These are phyloP conservation scores for Chaetomiaceae sp. DNA, from an alignment of 2,329 filamentous ascomycete species.

Conservation along the genomic window DNA sequence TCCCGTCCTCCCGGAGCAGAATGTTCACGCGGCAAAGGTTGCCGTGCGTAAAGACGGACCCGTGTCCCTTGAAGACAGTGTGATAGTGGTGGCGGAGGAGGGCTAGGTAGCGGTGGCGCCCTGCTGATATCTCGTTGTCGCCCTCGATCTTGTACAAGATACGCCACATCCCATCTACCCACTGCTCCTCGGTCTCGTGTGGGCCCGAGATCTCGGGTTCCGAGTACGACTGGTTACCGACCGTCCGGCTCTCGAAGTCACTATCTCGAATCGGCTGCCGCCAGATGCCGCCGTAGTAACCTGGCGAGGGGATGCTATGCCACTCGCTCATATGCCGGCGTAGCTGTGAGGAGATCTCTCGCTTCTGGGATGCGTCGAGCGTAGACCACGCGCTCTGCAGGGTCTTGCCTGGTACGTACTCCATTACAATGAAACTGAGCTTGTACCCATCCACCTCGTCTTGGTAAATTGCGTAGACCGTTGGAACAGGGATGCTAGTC, in stretches of 20 bases:
- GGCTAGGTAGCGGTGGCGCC: neutral
- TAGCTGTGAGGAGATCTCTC: neutral
- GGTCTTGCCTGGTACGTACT: constrained; percentile 3
- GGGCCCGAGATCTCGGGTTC: neutral
- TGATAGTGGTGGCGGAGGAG: neutral
- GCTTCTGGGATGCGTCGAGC: neutral
- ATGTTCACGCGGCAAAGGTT: neutral
- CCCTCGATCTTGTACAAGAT: neutral
- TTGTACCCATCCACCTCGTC: too few relatives aligned
- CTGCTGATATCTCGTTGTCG: neutral
- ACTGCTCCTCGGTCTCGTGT: constrained; percentile 4
- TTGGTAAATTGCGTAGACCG: too few relatives aligned
- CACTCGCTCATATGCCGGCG: neutral
- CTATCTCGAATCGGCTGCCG: neutral
- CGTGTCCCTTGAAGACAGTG: constrained; percentile 2
- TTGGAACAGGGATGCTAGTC: too few relatives aligned
- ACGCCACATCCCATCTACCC: constrained; percentile 1
- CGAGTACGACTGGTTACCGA: neutral
- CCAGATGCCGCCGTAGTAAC: constrained; percentile 5
- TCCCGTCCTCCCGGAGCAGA: neutral
- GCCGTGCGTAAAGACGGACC: constrained; percentile 3
- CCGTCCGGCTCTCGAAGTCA: neutral
- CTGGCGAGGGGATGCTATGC: constrained; percentile 2
- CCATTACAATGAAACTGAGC: constrained; percentile 6
- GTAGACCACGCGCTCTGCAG: neutral